Base-by-base conservation (phyloP, 257 asterid genomes). In the Fraxinus cuspidata region DNA sequence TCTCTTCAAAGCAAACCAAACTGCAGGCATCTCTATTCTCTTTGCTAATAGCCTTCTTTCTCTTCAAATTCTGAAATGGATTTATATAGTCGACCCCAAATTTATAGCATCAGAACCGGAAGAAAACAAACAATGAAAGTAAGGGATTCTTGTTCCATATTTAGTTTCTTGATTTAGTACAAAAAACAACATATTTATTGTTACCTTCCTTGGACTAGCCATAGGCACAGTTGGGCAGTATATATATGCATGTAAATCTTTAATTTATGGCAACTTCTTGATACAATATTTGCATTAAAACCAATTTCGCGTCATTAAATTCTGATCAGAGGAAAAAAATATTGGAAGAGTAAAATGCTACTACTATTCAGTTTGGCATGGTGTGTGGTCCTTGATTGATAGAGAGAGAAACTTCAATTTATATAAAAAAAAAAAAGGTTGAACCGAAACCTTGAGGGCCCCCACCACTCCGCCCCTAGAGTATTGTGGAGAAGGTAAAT, bases 1-100 rank as follows among this genome's bases (percentile, higher is more conserved):
- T 72, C 84, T 89, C 87, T 84, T 89, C 44, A 92, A 27, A 69
- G 88, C 86, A 73, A 91, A 89, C 96, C 97, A 91, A 79, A 91
- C 96, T 0, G 95, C 89, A 0, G 97, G 96, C 99, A 92, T 91
- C 70, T 77, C 35, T 10, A 44, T 25, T 28, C 28, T 31, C 23
- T 34, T 71, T 38, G 51, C 64, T 19, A 5, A 1, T 15, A 19
- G 12, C 11, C 64, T 53, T 47, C n/a, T 13, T 3, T 16, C 9
- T 16, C 8, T 23, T 71, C 70, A 79, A 40, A 65, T 58, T 18
- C 47, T 34, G 47, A 6, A 68, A 29, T 5, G 32, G 27, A 53
- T 53, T 53, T 7, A 2, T 53, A 0, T 2, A 18, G 25, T 53
- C 11, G 9, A 53, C 3, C 64, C 27, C 27, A 53, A 53, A 53